Base-by-base conservation (phyloP, 805 yeast genomes). In the Geotrichum ghanense region DNA sequence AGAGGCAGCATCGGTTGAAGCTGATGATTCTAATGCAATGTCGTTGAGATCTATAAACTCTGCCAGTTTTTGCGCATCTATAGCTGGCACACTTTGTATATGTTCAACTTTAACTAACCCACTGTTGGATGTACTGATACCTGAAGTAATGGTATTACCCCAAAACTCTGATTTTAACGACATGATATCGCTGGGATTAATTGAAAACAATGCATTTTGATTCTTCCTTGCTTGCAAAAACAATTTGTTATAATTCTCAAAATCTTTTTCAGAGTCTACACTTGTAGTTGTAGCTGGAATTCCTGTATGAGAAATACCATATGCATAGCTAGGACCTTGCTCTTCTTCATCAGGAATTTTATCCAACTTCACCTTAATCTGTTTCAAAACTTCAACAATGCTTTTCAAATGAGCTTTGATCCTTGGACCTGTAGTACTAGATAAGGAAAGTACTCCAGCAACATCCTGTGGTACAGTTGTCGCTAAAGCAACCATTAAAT, bases 401-500 rank as follows among this genome's bases (percentile, higher is more conserved):
- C 37, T 31, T 31, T 31, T 31, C 12, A 31, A n/a, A 19, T 31
- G 37, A 9, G 16, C 37, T 31, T 31, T 31, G 37, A 31, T 31
- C 16, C 37, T 31, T 5, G 37, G 37, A 6, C 37, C 37, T n/a
- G 37, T n/a, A n/a, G 37, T 78, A 58, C 25, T 39, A 6, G 42
- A 39, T 22, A 39, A 21, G 19, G 17, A n/a, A 7, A 39, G 14
- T 3, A 84, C 75, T 22, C 78, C 79, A 3, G 71, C 65, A 0
- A 77, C 64, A 47, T 76, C 80, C 0, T 73, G 71, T 2, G 96
- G 94, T 6, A 70, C 64, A 31, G 72, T 54, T 3, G 73, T 65
- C 3, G 79, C 79, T 41, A 92, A 62, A 0, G 81, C 71, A 0
- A 81, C 79, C 34, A 92, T 59, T 12, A 81, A 61, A 55, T 82